Evolutionary conservation across 805 yeast genomes (phyloP).

Genomic region (Pichia pseudocactophila): DNA sequence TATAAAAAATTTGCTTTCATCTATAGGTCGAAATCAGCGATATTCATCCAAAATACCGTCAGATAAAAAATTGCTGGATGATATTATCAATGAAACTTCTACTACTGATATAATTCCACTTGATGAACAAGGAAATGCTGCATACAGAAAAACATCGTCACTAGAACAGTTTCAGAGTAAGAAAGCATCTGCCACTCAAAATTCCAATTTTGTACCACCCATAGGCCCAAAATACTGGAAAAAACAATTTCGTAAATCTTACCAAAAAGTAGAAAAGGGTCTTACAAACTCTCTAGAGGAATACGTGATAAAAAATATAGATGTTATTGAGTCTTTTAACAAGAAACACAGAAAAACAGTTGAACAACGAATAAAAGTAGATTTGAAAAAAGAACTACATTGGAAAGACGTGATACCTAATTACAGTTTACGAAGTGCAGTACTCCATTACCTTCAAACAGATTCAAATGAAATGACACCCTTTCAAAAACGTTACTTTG

Average conservation of each 20-base stretch:
- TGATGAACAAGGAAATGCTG: background rate
- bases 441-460: slow-evolving; percentile 12
- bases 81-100: slow-evolving; percentile 8
- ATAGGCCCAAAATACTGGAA: slow-evolving; percentile 18
- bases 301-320: slow-evolving; percentile 17
- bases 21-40: background rate
- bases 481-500: slow-evolving; percentile 23
- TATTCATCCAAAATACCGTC: slow-evolving; percentile 6
- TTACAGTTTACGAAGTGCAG: slow-evolving; percentile 11
- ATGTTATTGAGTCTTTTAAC: slow-evolving; percentile 21
- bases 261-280: slow-evolving; percentile 14
- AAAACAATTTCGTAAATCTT: slow-evolving; percentile 13
- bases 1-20: background rate
- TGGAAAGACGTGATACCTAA: slow-evolving; percentile 18
- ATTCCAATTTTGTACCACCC: background rate
- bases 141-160: slow-evolving; percentile 1
- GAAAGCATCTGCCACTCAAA: background rate
- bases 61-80: slow-evolving; percentile 14
- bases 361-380: slow-evolving; percentile 18
- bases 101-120: background rate
- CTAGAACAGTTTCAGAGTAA: background rate
- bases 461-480: slow-evolving; percentile 18
- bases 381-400: slow-evolving; percentile 11
- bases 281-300: slow-evolving; percentile 16
- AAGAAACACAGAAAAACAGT: slow-evolving; percentile 13